Percentiles rank a stretch among this genome's conserved stretches.
phyloP scores from a whole-genome alignment of 768 basidiomycete genomes.

The Amanita molliuscula region DNA sequence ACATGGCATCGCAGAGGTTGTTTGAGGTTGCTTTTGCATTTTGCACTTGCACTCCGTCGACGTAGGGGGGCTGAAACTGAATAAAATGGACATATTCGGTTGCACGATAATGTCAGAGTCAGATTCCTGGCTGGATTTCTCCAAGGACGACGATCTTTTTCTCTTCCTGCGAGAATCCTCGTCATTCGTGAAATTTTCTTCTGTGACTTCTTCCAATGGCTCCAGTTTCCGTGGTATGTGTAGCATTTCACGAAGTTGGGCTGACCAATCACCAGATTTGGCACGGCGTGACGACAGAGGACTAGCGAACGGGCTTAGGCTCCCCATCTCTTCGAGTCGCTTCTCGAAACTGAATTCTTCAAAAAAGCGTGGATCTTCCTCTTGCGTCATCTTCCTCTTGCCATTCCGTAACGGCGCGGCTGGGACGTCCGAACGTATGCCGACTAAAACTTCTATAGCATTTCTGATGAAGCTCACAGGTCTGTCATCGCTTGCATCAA shows the following conservation, averaged over 20 bases:
- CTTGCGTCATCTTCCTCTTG: slow-evolving; percentile 5
- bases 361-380: neutral
- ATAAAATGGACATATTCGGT: too few species aligned
- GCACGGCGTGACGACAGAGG: neutral
- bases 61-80: neutral
- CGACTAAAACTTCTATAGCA: slow-evolving; percentile 54
- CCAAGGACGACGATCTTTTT: neutral
- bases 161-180: neutral
- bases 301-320: neutral
- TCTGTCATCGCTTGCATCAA: slow-evolving; percentile 30
- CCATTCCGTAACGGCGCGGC: slow-evolving; percentile 20
- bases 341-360: slow-evolving; percentile 7
- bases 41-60: neutral
- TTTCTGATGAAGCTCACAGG: slow-evolving; percentile 35
- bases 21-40: too few species aligned
- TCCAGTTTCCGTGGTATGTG: slow-evolving; percentile 1
- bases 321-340: neutral
- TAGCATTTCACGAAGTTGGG: neutral
- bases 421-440: slow-evolving; percentile 32
- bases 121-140: neutral
- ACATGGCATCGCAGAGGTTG: neutral
- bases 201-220: neutral
- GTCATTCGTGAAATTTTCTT: neutral
- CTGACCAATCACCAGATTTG: neutral
- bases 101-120: slow-evolving; percentile 2